phyloP scores from a whole-genome alignment of 345 rosid species.

The Acer yangbiense region DNA sequence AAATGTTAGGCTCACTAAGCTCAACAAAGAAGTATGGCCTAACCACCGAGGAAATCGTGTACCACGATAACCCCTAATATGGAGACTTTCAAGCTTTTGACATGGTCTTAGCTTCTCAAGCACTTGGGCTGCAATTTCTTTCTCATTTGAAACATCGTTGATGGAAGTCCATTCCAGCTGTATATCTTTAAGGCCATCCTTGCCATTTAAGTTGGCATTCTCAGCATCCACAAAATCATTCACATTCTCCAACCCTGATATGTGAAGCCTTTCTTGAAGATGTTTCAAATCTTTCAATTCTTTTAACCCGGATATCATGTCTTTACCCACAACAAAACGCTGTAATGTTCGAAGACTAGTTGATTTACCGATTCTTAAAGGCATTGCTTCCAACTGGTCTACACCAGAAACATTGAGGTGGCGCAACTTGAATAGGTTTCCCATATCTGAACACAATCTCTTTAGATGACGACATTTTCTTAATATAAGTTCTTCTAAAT shows the following conservation, averaged over 20 bases:
- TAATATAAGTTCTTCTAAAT: constrained; percentile 7
- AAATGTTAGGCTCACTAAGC: constrained; percentile 29
- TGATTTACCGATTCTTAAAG: background rate
- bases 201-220: constrained; percentile 27
- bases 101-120: constrained; percentile 45
- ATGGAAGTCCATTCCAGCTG: constrained; percentile 34
- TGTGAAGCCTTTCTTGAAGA: constrained; percentile 8
- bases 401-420: background rate
- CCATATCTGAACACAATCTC: constrained; percentile 3
- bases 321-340: background rate
- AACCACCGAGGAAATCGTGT: constrained; percentile 41
- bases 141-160: constrained; percentile 11
- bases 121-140: constrained; percentile 5
- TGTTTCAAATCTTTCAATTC: constrained; percentile 16
- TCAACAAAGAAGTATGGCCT: constrained; percentile 30
- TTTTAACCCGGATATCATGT: background rate
- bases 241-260: constrained; percentile 9
- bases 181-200: constrained; percentile 34
- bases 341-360: background rate
- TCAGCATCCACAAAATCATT: constrained; percentile 20
- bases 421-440: constrained; percentile 10
- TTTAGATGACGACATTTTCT: background rate
- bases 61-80: constrained; percentile 39
- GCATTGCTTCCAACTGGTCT: constrained; percentile 1
- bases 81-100: constrained; percentile 33